Conservation (phyloP, 805 yeast species). For the Lachancea cidri region DNA sequence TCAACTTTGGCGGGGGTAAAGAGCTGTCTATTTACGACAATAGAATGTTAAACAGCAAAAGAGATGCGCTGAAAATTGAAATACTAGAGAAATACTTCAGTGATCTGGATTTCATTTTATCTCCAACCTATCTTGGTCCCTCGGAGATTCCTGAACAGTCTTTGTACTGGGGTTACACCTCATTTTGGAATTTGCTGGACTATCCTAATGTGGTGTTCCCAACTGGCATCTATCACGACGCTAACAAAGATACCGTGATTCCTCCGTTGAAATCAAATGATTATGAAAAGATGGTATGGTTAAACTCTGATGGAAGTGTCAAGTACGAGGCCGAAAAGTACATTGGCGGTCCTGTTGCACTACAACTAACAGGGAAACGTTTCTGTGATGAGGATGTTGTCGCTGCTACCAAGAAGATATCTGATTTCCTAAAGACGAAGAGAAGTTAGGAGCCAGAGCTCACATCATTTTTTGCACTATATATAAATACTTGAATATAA, state of each 20-base stretch:
- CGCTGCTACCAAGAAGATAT: slow-evolving; percentile 41
- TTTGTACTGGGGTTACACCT: slow-evolving; percentile 76
- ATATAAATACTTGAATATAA: neutral
- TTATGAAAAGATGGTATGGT: slow-evolving; percentile 24
- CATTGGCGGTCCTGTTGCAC: slow-evolving; percentile 44
- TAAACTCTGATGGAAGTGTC: slow-evolving; percentile 12
- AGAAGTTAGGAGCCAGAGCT: slow-evolving; percentile 13
- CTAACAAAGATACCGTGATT: slow-evolving; percentile 37
- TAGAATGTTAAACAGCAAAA: slow-evolving; percentile 46
- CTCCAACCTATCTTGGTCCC: slow-evolving; percentile 64
- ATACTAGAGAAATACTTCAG: slow-evolving; percentile 19
- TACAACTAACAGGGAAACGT: slow-evolving; percentile 47
- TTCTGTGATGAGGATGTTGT: slow-evolving; percentile 46
- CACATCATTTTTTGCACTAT: neutral
- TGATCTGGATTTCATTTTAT: slow-evolving; percentile 54
- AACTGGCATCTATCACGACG: slow-evolving; percentile 56
- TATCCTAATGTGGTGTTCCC: slow-evolving; percentile 63
- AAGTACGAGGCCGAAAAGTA: slow-evolving; percentile 34
- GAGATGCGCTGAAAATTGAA: slow-evolving; percentile 56
- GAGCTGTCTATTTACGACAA: slow-evolving; percentile 45
- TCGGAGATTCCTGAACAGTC: slow-evolving; percentile 64
- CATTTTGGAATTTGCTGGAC: slow-evolving; percentile 68
- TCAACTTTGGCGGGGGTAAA: slow-evolving; percentile 56
- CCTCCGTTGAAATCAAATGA: slow-evolving; percentile 15
- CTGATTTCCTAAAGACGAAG: slow-evolving; percentile 26